Conservation (phyloP, 495 filamentous ascomycete species). For the Neurospora sp. region DNA sequence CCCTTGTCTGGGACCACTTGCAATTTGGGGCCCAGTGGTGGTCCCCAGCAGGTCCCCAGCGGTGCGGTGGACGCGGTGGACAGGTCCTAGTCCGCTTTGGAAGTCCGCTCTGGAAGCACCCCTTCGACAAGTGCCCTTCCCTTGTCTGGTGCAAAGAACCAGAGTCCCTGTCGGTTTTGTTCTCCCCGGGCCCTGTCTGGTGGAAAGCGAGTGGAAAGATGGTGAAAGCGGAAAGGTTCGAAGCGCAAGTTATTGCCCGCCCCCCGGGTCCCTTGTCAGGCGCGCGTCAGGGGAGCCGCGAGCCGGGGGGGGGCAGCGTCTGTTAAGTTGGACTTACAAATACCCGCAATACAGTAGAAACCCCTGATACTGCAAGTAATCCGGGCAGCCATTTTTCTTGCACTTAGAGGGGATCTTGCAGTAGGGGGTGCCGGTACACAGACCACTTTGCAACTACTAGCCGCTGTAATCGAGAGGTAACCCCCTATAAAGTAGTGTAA, state of each 20-base stretch:
- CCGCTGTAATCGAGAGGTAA: too few relatives aligned
- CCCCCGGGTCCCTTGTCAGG: background rate
- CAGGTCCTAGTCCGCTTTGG: background rate
- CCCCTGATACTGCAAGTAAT: too few relatives aligned
- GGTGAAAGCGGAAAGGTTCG: background rate
- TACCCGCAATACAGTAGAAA: background rate
- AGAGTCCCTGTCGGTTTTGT: background rate
- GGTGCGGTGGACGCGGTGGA: background rate
- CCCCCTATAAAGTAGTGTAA: too few relatives aligned
- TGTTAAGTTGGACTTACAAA: background rate
- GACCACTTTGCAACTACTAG: too few relatives aligned
- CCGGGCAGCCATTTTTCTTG: too few relatives aligned
- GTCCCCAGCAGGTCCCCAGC: background rate
- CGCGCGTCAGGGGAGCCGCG: background rate
- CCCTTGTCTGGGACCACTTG: background rate
- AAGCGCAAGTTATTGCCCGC: background rate
- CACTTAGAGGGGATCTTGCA: too few relatives aligned
- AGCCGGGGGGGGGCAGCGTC: background rate
- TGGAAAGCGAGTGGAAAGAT: background rate
- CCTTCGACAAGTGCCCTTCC: background rate
- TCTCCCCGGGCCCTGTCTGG: background rate
- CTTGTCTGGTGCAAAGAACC: background rate
- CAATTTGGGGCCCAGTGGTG: background rate
- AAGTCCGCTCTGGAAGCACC: background rate
- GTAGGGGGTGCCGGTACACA: too few relatives aligned